A percentile compares a stretch with the other conserved stretches of the same genome.
Conservation (phyloP, 148 eudicot species). For the Rhododendron simsii region DNA sequence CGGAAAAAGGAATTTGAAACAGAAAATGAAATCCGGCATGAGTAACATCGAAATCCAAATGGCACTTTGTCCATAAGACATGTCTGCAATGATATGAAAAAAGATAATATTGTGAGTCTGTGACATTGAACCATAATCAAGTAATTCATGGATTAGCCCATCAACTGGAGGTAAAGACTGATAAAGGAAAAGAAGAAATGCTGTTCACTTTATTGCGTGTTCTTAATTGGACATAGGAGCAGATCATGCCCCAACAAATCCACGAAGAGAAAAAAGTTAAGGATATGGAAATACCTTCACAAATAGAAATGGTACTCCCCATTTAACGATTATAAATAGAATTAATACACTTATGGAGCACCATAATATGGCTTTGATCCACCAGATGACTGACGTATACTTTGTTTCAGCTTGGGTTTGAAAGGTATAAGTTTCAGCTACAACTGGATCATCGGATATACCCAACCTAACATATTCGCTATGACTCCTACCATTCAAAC, state of each 20-base stretch:
- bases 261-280: background rate
- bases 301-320: slow-evolving; percentile 83
- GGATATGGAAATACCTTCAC: slow-evolving; percentile 55
- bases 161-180: background rate
- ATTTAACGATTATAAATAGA: slow-evolving; percentile 51
- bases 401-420: slow-evolving; percentile 29
- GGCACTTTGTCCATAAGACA: background rate
- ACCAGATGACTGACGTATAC: slow-evolving; percentile 50
- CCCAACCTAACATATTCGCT: slow-evolving; percentile 74
- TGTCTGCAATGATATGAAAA: background rate
- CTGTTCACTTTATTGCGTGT: background rate
- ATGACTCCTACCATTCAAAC: slow-evolving; percentile 34
- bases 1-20: background rate
- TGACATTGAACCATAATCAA: background rate
- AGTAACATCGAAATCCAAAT: background rate
- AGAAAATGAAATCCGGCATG: background rate
- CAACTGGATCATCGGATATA: slow-evolving; percentile 37
- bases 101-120: background rate
- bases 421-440: slow-evolving; percentile 34
- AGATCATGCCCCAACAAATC: background rate
- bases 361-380: slow-evolving; percentile 57
- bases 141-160: background rate
- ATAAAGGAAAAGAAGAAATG: background rate
- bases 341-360: slow-evolving; percentile 33
- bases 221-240: background rate